A percentile compares a stretch with the other conserved stretches of the same genome.
Evolutionary conservation across 2,329 filamentous ascomycete species (phyloP).

Genomic region (Fusarium sp.): DNA sequence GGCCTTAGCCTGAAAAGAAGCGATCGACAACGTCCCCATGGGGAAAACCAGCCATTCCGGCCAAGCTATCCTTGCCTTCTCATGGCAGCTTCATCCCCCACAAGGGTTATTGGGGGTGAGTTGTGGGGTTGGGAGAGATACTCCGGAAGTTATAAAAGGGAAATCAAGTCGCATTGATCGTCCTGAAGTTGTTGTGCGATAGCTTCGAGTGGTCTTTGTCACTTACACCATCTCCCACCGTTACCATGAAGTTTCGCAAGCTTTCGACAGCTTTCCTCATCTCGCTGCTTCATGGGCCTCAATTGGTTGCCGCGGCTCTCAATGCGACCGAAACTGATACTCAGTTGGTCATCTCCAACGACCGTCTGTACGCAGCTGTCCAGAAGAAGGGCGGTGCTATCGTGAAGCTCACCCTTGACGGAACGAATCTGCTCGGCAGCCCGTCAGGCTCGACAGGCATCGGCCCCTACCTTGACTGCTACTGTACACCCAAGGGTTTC

Average conservation of each 20-base stretch:
- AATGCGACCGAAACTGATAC: slow-evolving; percentile 53
- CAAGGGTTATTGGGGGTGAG: slow-evolving; percentile 40
- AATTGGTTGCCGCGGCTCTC: slow-evolving; percentile 45
- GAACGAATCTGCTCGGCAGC: slow-evolving; percentile 64
- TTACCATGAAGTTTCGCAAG: slow-evolving; percentile 43
- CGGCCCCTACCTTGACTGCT: slow-evolving; percentile 73
- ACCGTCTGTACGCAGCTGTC: slow-evolving; percentile 55
- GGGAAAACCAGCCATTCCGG: slow-evolving; percentile 34
- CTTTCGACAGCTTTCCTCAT: slow-evolving; percentile 38
- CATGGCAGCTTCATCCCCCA: slow-evolving; percentile 41
- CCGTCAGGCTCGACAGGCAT: slow-evolving; percentile 56
- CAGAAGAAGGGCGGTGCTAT: slow-evolving; percentile 55
- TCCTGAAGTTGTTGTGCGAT: slow-evolving; percentile 4
- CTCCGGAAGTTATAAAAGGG: slow-evolving; percentile 28
- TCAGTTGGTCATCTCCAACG: slow-evolving; percentile 54
- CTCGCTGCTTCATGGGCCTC: slow-evolving; percentile 41
- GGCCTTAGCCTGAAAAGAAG: slow-evolving; percentile 34
- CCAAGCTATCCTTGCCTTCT: slow-evolving; percentile 27
- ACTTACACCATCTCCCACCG: slow-evolving; percentile 1
- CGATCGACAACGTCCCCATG: slow-evolving; percentile 45
- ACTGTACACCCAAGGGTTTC: slow-evolving; percentile 69
- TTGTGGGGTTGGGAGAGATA: slow-evolving; percentile 33
- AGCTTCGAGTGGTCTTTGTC: slow-evolving; percentile 11
- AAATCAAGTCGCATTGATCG: slow-evolving; percentile 16
- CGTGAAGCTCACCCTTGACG: slow-evolving; percentile 53